phyloP scores from a whole-genome alignment of 148 eudicot genomes.

The Nepenthes gracilis region DNA sequence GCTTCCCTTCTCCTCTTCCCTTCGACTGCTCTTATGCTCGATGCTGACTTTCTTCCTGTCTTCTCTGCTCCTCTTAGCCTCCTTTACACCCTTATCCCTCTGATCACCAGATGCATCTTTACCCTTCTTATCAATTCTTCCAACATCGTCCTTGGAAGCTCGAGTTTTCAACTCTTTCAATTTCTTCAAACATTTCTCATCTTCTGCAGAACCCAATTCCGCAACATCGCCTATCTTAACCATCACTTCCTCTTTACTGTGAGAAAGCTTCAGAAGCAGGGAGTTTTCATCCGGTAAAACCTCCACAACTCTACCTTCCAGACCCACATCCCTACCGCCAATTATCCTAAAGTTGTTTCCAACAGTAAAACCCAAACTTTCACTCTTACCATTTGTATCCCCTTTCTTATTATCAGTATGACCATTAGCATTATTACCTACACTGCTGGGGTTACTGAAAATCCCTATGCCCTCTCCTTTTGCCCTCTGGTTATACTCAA shows the following conservation, averaged over 20 bases:
- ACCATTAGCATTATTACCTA: slow-evolving; percentile 9
- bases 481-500: slow-evolving; percentile 34
- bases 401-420: not conserved
- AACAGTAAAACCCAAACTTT: slow-evolving; percentile 7
- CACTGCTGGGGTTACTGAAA: not conserved
- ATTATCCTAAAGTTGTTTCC: slow-evolving; percentile 59
- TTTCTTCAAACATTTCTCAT: slow-evolving; percentile 59
- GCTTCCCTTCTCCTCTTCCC: slow-evolving; percentile 10
- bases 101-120: not conserved
- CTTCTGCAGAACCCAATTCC: slow-evolving; percentile 64
- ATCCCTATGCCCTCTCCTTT: slow-evolving; percentile 81
- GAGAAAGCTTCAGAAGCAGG: slow-evolving; percentile 38
- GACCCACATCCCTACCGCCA: slow-evolving; percentile 46
- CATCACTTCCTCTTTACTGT: slow-evolving; percentile 30
- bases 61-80: slow-evolving; percentile 30
- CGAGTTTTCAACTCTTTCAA: slow-evolving; percentile 44
- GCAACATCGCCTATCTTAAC: slow-evolving; percentile 40
- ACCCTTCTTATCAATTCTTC: slow-evolving; percentile 10
- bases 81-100: slow-evolving; percentile 16
- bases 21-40: slow-evolving; percentile 3
- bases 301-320: slow-evolving; percentile 42
- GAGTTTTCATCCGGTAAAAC: slow-evolving; percentile 20
- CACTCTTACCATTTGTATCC: not conserved
- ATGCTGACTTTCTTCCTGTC: slow-evolving; percentile 10
- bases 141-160: slow-evolving; percentile 15